These are phyloP conservation scores for Phytopythium sindhum DNA, from an alignment of 352 stramenopile species.

Conservation along the genomic window DNA sequence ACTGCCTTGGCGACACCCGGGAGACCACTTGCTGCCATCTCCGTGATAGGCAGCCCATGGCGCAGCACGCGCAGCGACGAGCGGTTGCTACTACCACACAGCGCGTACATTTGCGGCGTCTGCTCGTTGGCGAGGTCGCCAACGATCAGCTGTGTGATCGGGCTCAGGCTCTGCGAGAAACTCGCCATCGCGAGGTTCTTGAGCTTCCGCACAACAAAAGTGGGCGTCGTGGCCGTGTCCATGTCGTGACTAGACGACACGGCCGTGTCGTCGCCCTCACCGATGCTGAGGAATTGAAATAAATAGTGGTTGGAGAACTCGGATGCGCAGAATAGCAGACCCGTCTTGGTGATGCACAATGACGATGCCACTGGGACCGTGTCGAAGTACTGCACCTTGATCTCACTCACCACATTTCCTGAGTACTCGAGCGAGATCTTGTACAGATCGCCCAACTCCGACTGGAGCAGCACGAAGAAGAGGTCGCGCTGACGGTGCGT, in stretches of 20 bases:
- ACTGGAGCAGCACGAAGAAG: conserved; percentile 98
- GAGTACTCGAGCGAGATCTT: conserved; percentile 95
- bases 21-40: conserved; percentile 95
- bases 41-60: conserved; percentile 95
- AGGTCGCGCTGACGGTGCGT: conserved; percentile 94
- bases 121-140: conserved; percentile 95
- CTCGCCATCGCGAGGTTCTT: conserved; percentile 88
- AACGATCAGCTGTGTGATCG: conserved; percentile 94
- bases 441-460: conserved; percentile 98
- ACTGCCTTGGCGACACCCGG: conserved; percentile 94
- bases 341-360: conserved; percentile 97
- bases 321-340: conserved; percentile 94
- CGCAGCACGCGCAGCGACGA: conserved; percentile 94
- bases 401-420: conserved; percentile 71
- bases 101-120: conserved; percentile 95
- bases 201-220: conserved; percentile 79
- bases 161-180: conserved; percentile 86
- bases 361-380: conserved; percentile 92
- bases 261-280: conserved; percentile 87
- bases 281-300: conserved; percentile 97
- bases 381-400: conserved; percentile 95
- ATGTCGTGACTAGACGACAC: conserved; percentile 68
- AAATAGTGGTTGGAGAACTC: conserved; percentile 98
- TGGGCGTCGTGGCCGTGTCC: conserved; percentile 54
- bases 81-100: conserved; percentile 92